These are phyloP conservation scores for Aspergillus incahuasiensis DNA, from an alignment of 495 filamentous ascomycete species.

Conservation along the genomic window DNA sequence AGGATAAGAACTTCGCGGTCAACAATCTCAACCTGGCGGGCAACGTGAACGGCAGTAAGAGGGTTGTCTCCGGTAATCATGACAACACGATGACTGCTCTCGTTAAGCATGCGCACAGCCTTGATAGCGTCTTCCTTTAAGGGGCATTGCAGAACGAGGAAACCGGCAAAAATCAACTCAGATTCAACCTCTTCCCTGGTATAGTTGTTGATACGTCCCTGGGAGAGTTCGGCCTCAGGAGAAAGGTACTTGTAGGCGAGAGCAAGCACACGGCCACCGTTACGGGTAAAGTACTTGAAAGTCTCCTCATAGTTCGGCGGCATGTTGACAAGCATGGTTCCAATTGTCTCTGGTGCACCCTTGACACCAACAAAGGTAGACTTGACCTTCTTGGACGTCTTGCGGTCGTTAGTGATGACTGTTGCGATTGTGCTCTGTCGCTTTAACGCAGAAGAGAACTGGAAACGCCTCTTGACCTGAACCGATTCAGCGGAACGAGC, in stretches of 20 bases:
- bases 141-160: constrained; percentile 91
- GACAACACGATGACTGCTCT: constrained; percentile 95
- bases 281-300: constrained; percentile 94
- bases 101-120: constrained; percentile 93
- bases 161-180: constrained; percentile 83
- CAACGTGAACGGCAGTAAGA: constrained; percentile 92
- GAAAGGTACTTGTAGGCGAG: constrained; percentile 91
- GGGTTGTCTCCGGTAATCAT: constrained; percentile 99
- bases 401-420: constrained; percentile 60
- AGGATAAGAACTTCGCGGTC: constrained; percentile 93
- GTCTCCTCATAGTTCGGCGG: constrained; percentile 95
- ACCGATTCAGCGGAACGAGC: constrained; percentile 56
- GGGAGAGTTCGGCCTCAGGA: constrained; percentile 70
- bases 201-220: constrained; percentile 82
- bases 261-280: constrained; percentile 87
- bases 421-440: constrained; percentile 91
- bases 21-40: constrained; percentile 93
- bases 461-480: constrained; percentile 93
- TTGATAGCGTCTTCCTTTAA: constrained; percentile 95
- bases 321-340: constrained; percentile 78
- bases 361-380: constrained; percentile 93
- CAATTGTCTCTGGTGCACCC: constrained; percentile 94
- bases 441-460: constrained; percentile 96
- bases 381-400: constrained; percentile 65
- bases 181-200: constrained; percentile 89